These are phyloP conservation scores for Cutaneotrichosporon daszewskae DNA, from an alignment of 1,284 basidiomycete genomes.

Conservation along the genomic window DNA sequence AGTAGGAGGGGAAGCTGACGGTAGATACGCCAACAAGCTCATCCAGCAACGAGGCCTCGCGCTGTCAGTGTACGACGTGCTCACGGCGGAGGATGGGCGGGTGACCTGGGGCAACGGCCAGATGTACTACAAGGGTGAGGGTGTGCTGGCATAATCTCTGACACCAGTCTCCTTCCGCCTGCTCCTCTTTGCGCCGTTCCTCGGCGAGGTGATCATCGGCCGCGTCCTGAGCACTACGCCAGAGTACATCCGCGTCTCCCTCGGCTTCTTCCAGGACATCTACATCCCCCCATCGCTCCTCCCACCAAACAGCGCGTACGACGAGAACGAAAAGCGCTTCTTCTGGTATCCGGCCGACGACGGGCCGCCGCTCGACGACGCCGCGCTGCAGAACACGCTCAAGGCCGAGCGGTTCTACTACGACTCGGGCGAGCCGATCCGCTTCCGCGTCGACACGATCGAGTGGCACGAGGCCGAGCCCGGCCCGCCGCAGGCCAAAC, in stretches of 20 bases:
- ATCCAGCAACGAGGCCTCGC: conserved; percentile 89
- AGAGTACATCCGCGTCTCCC: conserved; percentile 74
- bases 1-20: not conserved
- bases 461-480: conserved; percentile 89
- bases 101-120: conserved; percentile 91
- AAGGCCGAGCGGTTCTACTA: conserved; percentile 71
- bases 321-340: conserved; percentile 59
- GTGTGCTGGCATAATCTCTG: conserved; percentile 4
- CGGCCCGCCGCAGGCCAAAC: conserved; percentile 54
- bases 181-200: conserved; percentile 85
- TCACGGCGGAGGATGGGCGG: conserved; percentile 80
- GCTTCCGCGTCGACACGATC: conserved; percentile 79
- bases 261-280: conserved; percentile 93
- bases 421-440: conserved; percentile 73
- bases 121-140: conserved; percentile 84
- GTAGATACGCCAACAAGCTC: conserved; percentile 86
- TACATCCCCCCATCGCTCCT: conserved; percentile 64
- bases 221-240: conserved; percentile 79
- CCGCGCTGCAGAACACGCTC: conserved; percentile 56
- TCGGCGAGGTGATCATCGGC: conserved; percentile 81
- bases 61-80: conserved; percentile 79
- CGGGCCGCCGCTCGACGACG: conserved; percentile 42
- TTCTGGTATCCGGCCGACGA: conserved; percentile 68
- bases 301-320: conserved; percentile 51
- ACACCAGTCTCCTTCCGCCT: conserved; percentile 75